Evolutionary conservation across 441 rosid species (phyloP), one percentile per base, ranked within the genome.

Genomic region (Pelargonium exstipulatum): DNA sequence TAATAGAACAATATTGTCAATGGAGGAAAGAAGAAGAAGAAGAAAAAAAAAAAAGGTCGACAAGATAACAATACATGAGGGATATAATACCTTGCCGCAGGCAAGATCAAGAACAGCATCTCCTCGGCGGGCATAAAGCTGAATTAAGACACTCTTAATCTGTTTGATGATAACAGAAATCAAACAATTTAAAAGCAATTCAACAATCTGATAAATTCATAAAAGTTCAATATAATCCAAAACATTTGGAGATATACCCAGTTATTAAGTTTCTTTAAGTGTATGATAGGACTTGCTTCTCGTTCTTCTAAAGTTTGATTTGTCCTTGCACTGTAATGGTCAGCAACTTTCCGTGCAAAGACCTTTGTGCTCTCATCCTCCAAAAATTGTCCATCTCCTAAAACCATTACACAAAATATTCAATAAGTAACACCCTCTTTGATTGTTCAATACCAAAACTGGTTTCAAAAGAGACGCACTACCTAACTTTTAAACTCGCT

Each of bases 251-350:
- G 4, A 65, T 80, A 6, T 60, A 95, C 99, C 99, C 99, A 92
- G 51, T 92, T 92, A 79, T 95, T 95, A 26, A 95, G 92, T 80
- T 92, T 95, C 81, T 95, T 95, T 77, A 92, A 78, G 80, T 95
- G 99, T 72, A 92, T 95, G 73, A 92, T 92, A 22, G 98, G 99
- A 83, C 96, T 95, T 10, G 97, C 96, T 89, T 95, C 99, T 77
- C 98, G 82, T 82, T 95, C 96, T 81, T 92, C 99, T 70, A 95
- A 76, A 57, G 98, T 92, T 77, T 92, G 97, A 78, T 95, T 95
- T 1, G 96, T 92, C 82, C 98, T 87, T 9, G 97, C 78, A 81
- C 97, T 95, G 79, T 95, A 92, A 78, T 95, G 99, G 67, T 90
- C 92, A 66, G 99, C 97, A 20, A 95, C 98, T 76, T 85, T 88